Evolutionary conservation across 306 rosid genomes (phyloP), one percentile per base, ranked within the genome.

Genomic region (Elaeagnus macrophylla): DNA sequence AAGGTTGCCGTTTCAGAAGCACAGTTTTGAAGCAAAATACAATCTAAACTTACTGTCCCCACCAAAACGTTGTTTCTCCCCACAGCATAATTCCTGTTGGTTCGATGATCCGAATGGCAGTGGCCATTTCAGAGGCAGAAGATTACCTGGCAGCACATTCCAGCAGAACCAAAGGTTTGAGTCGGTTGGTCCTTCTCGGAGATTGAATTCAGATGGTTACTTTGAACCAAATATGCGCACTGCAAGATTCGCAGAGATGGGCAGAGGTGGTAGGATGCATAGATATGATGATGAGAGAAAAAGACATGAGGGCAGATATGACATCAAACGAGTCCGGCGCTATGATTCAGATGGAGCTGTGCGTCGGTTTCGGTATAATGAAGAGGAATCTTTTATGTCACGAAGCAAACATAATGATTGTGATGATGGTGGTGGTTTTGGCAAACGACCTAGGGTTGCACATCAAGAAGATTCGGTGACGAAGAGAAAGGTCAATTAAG

Each of bases 81-180:
- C 66, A 40, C 67, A 53, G 12, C 60, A 41, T 10, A 49, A 62
- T 15, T 57, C 78, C 14, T 67, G 66, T 46, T 67, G 74, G 70
- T 61, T 62, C 16, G 78, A 67, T 41, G 73, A 73, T 62, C 50
- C 25, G 6, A 42, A 37, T 38, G 54, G 38, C 10, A 38, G 40
- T 56, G 77, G 62, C 40, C 72, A 62, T 57, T 67, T 67, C 67
- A 67, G 58, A 68, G 66, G 69, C 13, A 52, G 73, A 58, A 57
- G 78, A 62, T 50, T 53, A 1, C 57, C 59, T 35, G 64, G 41
- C 32, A 62, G 73, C 37, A 54, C 60, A 36, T 62, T 62, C 56
- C 69, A 62, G 38, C 78, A 39, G 12, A 51, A 37, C 53, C 70
- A 46, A 20, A 62, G 78, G 60, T 57, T 57, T 48, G 74, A 72